Evolutionary conservation across 1,284 basidiomycete species (phyloP), one percentile per base, ranked within the genome.

Genomic region (Moniliella sp.): DNA sequence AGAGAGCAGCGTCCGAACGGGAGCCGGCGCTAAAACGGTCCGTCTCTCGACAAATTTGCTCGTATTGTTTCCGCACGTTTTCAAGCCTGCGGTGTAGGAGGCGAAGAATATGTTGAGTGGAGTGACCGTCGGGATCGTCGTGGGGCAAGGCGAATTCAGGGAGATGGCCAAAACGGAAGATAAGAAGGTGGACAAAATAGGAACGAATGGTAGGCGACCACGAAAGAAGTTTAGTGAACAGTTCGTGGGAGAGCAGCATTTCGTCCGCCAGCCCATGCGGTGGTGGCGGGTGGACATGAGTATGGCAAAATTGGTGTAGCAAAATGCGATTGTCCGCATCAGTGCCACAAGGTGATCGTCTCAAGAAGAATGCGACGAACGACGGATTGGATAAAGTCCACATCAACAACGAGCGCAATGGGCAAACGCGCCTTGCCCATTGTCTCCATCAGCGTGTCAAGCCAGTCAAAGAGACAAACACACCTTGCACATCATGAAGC

Each of bases 121-220:
- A 45, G 30, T 39, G 39, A 12, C 48, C 48, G 11, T 35, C 34
- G 1, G 40, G 34, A 18, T 55, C 51, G 15, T 45, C 51, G 2
- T 30, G 30, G 0, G 51, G 49, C 12, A 32, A 4, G 1, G 45
- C 36, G 26, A 52, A 55, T 27, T 55, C 51, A 16, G 35, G 39
- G 31, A 55, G 48, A 5, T 48, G 39, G 2, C 48, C 51, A 30
- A 55, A 34, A 13, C 51, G 47, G n/a, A n/a, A n/a, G n/a, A n/a
- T n/a, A 42, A 55, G n/a, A n/a, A n/a, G n/a, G n/a, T n/a, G n/a
- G 18, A 54, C 31, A 25, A 50, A 54, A 37, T 54, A 54, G 12
- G 51, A 49, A 4, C 51, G 45, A 19, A 54, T 54, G 23, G 51
- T 54, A 33, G 52, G 50, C 11, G 51, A 54, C 51, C 51, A 54